These are phyloP conservation scores for Neonectria magnoliae DNA, from an alignment of 2,329 filamentous ascomycete species.

Conservation along the genomic window DNA sequence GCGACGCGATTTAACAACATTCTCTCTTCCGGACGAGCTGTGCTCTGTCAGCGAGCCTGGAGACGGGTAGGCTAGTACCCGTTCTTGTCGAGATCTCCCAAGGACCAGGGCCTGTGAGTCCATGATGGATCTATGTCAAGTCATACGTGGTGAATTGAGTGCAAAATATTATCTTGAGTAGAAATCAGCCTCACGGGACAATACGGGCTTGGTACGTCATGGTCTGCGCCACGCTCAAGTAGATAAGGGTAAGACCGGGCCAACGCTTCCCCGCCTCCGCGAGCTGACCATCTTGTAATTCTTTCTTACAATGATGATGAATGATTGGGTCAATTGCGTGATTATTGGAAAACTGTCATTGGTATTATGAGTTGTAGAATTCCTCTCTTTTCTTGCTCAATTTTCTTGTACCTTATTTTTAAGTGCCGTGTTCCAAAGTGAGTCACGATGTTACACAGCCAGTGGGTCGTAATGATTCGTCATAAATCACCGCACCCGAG, in stretches of 20 bases:
- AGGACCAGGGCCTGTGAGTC: not conserved
- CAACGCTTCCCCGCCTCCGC: conserved; percentile 25
- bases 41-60: conserved; percentile 10
- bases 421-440: no score
- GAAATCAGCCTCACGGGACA: not conserved
- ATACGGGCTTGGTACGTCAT: not conserved
- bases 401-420: not conserved
- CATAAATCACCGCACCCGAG: no score
- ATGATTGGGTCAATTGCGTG: not conserved
- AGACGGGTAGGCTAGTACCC: not conserved
- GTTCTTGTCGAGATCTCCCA: not conserved
- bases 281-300: not conserved
- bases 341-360: not conserved
- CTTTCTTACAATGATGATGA: not conserved
- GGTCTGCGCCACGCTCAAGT: not conserved
- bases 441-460: not conserved
- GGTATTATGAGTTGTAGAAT: not conserved
- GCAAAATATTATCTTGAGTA: no score
- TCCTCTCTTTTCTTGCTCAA: not conserved
- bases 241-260: conserved; percentile 22
- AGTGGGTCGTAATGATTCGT: no score
- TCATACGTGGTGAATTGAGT: not conserved
- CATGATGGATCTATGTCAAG: not conserved
- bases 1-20: not conserved
- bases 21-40: not conserved